These are phyloP conservation scores for Pyrenochaeta sp. DNA, from an alignment of 2,329 filamentous ascomycete genomes.

Conservation along the genomic window DNA sequence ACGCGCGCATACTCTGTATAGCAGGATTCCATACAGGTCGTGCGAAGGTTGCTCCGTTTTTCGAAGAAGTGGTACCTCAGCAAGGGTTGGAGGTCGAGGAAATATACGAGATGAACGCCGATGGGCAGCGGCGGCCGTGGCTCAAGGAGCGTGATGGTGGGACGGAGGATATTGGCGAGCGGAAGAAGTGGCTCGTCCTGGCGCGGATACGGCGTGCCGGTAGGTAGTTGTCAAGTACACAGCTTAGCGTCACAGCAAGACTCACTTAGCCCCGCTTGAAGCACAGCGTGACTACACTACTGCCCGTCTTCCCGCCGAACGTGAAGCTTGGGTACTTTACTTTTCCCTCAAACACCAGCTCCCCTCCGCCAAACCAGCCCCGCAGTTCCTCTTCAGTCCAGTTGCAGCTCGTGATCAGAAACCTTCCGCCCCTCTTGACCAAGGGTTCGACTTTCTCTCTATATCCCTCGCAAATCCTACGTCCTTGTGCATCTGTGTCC, in stretches of 20 bases:
- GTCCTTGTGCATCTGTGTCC: conserved; percentile 60
- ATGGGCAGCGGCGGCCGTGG: conserved; percentile 71
- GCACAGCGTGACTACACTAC: conserved; percentile 87
- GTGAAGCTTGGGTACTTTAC: conserved; percentile 86
- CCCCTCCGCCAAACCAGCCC: conserved; percentile 73
- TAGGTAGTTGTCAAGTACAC: not conserved
- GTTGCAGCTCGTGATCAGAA: conserved; percentile 95
- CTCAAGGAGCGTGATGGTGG: conserved; percentile 63
- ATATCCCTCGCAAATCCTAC: conserved; percentile 79
- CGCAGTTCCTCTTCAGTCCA: conserved; percentile 92
- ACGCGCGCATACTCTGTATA: conserved; percentile 69
- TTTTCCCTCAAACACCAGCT: conserved; percentile 69
- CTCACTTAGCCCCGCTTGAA: conserved; percentile 65
- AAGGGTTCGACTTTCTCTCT: conserved; percentile 71
- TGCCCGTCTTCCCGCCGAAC: conserved; percentile 88
- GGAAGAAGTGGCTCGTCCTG: conserved; percentile 77
- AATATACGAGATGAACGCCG: conserved; percentile 74
- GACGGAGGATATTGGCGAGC: conserved; percentile 66
- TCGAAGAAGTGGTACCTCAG: conserved; percentile 61
- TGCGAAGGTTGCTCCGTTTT: conserved; percentile 71
- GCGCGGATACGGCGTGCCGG: conserved; percentile 47
- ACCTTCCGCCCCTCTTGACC: conserved; percentile 73
- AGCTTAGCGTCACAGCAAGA: not conserved
- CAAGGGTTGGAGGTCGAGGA: conserved; percentile 66
- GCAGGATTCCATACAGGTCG: conserved; percentile 78